These are phyloP conservation scores for Ceratopteris richardii DNA, from an alignment of 75 land plant genomes.

Conservation along the genomic window DNA sequence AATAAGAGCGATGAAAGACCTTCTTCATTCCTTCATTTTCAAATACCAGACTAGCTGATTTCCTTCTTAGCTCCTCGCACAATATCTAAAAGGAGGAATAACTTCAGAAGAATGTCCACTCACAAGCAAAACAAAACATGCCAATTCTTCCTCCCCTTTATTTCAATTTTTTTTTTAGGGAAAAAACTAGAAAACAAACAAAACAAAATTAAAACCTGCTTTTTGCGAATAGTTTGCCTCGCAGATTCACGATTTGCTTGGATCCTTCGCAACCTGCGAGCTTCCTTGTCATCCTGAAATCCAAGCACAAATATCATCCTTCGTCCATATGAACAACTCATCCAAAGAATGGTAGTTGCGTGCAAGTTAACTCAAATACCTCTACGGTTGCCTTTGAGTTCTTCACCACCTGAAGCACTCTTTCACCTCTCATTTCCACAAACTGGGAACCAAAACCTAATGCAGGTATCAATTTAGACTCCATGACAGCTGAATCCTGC, in stretches of 20 bases:
- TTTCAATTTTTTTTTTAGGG: background rate
- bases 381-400: no score
- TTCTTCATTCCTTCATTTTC: slow-evolving; percentile 48
- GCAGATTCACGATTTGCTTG: slow-evolving; percentile 91
- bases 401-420: no score
- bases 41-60: slow-evolving; percentile 41
- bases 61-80: slow-evolving; percentile 56
- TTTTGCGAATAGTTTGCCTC: slow-evolving; percentile 74
- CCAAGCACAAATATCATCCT: background rate
- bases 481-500: no score
- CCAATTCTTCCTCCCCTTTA: background rate
- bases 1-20: slow-evolving; percentile 21
- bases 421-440: no score
- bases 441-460: no score
- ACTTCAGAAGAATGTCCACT: background rate
- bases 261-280: slow-evolving; percentile 51
- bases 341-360: no score
- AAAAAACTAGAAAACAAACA: no score
- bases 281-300: slow-evolving; percentile 66
- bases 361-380: no score
- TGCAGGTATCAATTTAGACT: no score
- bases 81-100: slow-evolving; percentile 32
- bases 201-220: slow-evolving; percentile 58
- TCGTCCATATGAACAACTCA: background rate
- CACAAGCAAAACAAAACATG: background rate